Evolutionary conservation across 73 alveolate species (phyloP).

Genomic region (Paramecium primaurelia): DNA sequence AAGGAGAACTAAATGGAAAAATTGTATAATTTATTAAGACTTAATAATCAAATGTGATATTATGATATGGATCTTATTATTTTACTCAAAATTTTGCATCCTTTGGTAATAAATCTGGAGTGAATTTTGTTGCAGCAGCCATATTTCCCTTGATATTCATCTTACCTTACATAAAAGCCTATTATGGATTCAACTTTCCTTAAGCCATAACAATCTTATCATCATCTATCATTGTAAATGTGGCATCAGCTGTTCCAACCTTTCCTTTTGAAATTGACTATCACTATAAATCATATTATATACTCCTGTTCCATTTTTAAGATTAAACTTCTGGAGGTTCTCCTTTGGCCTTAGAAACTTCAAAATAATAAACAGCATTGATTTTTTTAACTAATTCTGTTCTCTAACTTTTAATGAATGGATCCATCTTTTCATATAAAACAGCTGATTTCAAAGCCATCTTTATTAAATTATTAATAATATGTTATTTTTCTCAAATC

Average conservation of each 20-base stretch:
- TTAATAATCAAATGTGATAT: background rate
- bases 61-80: background rate
- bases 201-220: conserved; percentile 69
- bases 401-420: conserved; percentile 68
- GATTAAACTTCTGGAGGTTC: conserved; percentile 69
- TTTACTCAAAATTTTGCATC: conserved; percentile 60
- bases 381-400: conserved; percentile 69
- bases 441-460: conserved; percentile 70
- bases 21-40: background rate
- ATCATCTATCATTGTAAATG: conserved; percentile 77
- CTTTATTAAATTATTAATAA: background rate
- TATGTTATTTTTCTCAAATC: background rate
- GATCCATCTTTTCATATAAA: conserved; percentile 71
- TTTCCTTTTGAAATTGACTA: conserved; percentile 68
- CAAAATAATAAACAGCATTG: conserved; percentile 76
- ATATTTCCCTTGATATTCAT: conserved; percentile 82
- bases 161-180: conserved; percentile 81
- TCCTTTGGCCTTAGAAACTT: conserved; percentile 68
- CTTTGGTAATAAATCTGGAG: conserved; percentile 80
- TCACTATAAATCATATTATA: background rate
- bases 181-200: conserved; percentile 75
- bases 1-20: background rate
- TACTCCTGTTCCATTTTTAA: conserved; percentile 74
- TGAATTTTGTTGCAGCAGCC: conserved; percentile 80
- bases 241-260: conserved; percentile 75